Evolutionary conservation across 441 rosid species (phyloP).

Genomic region (Rhodomyrtus psidioides): DNA sequence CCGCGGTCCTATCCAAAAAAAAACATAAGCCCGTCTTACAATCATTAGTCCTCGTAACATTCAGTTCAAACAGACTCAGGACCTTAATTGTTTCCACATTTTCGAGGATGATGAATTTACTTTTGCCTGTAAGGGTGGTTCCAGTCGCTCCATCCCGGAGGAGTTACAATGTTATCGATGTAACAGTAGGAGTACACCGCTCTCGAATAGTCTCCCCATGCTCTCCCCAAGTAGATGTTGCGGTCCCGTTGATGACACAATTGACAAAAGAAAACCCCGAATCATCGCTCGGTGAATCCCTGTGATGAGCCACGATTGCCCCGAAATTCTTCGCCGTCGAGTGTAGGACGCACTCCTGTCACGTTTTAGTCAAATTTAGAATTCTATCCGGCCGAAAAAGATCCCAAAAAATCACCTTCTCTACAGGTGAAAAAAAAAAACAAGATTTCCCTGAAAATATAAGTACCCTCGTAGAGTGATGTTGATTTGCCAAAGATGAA

Average conservation of each 20-base stretch:
- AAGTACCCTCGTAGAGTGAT: slow-evolving; percentile 68
- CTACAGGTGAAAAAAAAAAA: not conserved
- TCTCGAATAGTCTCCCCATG: slow-evolving; percentile 90
- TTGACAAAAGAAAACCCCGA: slow-evolving; percentile 82
- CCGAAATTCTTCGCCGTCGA: slow-evolving; percentile 57
- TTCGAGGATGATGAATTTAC: slow-evolving; percentile 14
- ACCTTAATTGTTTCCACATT: not conserved
- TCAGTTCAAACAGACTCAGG: not conserved
- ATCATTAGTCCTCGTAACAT: not conserved
- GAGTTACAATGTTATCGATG: slow-evolving; percentile 48
- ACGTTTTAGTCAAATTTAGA: not conserved
- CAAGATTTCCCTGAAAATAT: not conserved
- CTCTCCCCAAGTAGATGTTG: slow-evolving; percentile 65
- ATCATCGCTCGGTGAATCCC: slow-evolving; percentile 49
- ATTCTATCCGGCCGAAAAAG: not conserved
- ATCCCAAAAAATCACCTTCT: not conserved
- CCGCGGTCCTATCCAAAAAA: slow-evolving; percentile 45
- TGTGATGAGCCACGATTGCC: slow-evolving; percentile 85
- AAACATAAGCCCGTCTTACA: no score
- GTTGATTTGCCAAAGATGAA: slow-evolving; percentile 80
- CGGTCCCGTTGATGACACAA: slow-evolving; percentile 67
- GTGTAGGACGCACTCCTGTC: slow-evolving; percentile 59
- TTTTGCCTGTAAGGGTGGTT: slow-evolving; percentile 41
- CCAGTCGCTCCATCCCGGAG: slow-evolving; percentile 97
- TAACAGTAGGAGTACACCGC: slow-evolving; percentile 61